A percentile compares a stretch with the other conserved stretches of the same genome.
phyloP scores from a whole-genome alignment of 345 rosid species.

The Eucalyptus regnans region DNA sequence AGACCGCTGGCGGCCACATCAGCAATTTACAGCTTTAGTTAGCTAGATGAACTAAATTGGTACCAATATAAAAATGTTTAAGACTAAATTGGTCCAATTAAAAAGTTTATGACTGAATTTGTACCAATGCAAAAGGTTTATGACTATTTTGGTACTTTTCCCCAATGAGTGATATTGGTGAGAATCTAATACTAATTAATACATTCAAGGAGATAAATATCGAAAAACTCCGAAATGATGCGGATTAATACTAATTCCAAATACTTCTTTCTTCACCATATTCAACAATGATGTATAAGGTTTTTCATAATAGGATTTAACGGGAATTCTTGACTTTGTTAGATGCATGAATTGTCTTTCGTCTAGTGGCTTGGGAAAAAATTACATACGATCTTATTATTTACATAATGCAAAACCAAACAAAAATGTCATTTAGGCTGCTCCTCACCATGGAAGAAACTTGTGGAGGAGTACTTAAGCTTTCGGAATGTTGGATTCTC shows the following conservation, averaged over 20 bases:
- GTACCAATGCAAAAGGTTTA: too few species aligned
- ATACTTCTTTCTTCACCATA: background rate
- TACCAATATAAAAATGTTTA: too few species aligned
- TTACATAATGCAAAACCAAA: background rate
- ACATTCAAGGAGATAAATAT: background rate
- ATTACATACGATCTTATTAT: background rate
- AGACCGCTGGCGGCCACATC: too few species aligned
- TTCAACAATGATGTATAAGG: background rate
- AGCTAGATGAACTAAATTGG: too few species aligned
- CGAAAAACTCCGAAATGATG: background rate
- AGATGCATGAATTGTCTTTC: background rate
- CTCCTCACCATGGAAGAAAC: background rate
- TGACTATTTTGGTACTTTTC: too few species aligned
- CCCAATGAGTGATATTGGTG: background rate
- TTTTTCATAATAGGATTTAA: background rate
- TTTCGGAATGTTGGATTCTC: background rate
- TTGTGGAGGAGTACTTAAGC: background rate
- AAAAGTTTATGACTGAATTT: too few species aligned
- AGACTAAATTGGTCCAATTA: too few species aligned
- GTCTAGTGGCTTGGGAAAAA: background rate
- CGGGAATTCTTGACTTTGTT: background rate
- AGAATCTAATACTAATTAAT: background rate
- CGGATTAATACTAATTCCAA: background rate
- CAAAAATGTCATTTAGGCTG: background rate
- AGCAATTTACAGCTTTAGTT: too few species aligned